Evolutionary conservation across 257 asterid species (phyloP), one percentile per base, ranked within the genome.

Genomic region (Scutellaria barbata): DNA sequence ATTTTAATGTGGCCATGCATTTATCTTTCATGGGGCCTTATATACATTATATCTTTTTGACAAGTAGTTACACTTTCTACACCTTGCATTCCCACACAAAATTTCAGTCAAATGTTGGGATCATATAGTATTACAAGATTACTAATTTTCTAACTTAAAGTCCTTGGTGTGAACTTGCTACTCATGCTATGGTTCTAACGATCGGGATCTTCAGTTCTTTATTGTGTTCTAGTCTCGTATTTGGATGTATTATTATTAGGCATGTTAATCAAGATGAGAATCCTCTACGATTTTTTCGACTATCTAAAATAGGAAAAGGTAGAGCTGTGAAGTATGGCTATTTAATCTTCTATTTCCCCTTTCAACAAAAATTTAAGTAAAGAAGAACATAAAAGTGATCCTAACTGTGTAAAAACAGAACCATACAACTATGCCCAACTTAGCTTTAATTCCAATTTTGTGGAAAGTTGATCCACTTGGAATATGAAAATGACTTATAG

Each of bases 1-100:
- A 5, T 50, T 22, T 54, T 22, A 73, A 66, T 60, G 72, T 47
- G 77, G 68, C 64, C 82, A 74, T 83, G 83, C 87, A 83, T 74
- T 68, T 59, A 35, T 68, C 39, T 69, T 62, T 64, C 72, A 76
- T 67, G 76, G 77, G 73, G 73, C 66, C 73, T 68, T 74, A 25
- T 69, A 60, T 73, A 52, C 46, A 41, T 64, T 20, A 56, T 58
- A 7, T 66, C 69, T 76, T 81, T 74, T 74, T 76, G 52, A 73
- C 71, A 63, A 51, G 52, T 63, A 66, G 71, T 79, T 79, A 54
- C 72, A 76, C 80, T 77, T 76, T 79, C 58, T 41, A 35, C 42
- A 3, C 66, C 66, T 64, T 78, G 73, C 77, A 48, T 79, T 73
- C 66, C 57, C 77, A 72, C 71, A 50, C 74, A 60, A 7, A 5